These are phyloP conservation scores for Hyphopichia buzzinii DNA, from an alignment of 1,139 yeast genomes.

Conservation along the genomic window DNA sequence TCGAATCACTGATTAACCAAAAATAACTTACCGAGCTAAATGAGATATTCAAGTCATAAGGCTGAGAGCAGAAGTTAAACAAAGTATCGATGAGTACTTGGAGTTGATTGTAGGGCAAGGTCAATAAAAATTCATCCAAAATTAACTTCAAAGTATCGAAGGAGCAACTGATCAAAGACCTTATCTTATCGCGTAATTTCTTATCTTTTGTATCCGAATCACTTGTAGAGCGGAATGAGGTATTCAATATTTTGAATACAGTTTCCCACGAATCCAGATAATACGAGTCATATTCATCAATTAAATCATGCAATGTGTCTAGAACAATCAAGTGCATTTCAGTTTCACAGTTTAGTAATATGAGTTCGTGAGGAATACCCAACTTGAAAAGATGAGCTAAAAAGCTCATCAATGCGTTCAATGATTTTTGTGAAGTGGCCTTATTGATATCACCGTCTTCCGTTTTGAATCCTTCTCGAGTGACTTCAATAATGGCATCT, in stretches of 20 bases:
- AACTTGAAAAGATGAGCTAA: constrained; percentile 30
- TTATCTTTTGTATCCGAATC: constrained; percentile 20
- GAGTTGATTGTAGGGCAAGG: constrained; percentile 63
- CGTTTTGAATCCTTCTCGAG: constrained; percentile 43
- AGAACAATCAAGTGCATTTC: constrained; percentile 66
- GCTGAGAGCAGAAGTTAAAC: constrained; percentile 68
- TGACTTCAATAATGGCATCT: constrained; percentile 43
- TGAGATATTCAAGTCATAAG: constrained; percentile 74
- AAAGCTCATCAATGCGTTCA: constrained; percentile 34
- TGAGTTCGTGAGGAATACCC: constrained; percentile 40
- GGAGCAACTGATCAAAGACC: constrained; percentile 55
- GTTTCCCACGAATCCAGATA: constrained; percentile 64
- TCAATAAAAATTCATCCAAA: constrained; percentile 76
- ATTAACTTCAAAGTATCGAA: constrained; percentile 80
- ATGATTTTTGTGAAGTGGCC: constrained; percentile 34
- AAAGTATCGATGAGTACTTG: constrained; percentile 68
- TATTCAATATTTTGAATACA: constrained; percentile 66
- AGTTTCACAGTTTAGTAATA: constrained; percentile 52
- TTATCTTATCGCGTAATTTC: constrained; percentile 40
- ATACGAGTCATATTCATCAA: constrained; percentile 67
- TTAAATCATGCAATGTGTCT: constrained; percentile 61
- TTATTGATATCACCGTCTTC: constrained; percentile 15
- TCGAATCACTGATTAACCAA: constrained; percentile 84
- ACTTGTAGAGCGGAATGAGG: constrained; percentile 53
- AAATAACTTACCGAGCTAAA: constrained; percentile 89